These are phyloP conservation scores for Knufia petricola DNA, from an alignment of 2,329 filamentous ascomycete species.

Conservation along the genomic window DNA sequence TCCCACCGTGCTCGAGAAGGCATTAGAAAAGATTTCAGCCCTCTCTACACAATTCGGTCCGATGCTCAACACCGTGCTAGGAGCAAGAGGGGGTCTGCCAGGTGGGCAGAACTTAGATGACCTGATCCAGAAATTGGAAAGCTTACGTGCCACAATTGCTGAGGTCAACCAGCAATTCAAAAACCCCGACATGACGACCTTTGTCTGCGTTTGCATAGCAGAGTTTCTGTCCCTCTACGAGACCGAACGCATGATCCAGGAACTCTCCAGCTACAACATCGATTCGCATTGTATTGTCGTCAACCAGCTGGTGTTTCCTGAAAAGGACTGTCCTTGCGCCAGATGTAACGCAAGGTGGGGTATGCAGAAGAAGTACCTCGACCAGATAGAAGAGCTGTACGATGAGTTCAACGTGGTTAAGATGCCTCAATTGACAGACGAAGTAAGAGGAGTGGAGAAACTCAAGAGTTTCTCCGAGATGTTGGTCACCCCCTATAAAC, in stretches of 20 bases:
- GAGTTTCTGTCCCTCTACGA: slow-evolving; percentile 96
- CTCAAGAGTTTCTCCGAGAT: slow-evolving; percentile 55
- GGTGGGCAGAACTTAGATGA: slow-evolving; percentile 90
- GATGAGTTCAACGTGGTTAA: slow-evolving; percentile 98
- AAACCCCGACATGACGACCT: slow-evolving; percentile 87
- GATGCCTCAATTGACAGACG: slow-evolving; percentile 92
- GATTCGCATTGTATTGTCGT: slow-evolving; percentile 97
- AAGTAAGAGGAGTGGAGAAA: slow-evolving; percentile 90
- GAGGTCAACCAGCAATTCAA: slow-evolving; percentile 99
- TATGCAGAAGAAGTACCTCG: slow-evolving; percentile 99
- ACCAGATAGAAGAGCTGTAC: slow-evolving; percentile 97
- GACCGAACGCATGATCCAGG: slow-evolving; percentile 99
- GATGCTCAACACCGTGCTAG: slow-evolving; percentile 87
- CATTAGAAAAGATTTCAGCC: slow-evolving; percentile 91
- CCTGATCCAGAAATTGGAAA: slow-evolving; percentile 89
- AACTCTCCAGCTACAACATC: slow-evolving; percentile 83
- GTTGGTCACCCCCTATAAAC: slow-evolving; percentile 40
- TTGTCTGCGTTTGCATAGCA: slow-evolving; percentile 96
- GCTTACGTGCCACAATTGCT: slow-evolving; percentile 79
- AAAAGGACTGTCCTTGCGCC: slow-evolving; percentile 73
- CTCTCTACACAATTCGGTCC: slow-evolving; percentile 90
- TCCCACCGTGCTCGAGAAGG: slow-evolving; percentile 95
- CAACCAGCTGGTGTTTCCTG: slow-evolving; percentile 92
- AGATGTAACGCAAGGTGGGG: slow-evolving; percentile 90
- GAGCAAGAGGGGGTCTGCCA: slow-evolving; percentile 64